Conservation (phyloP, 176 grass and related monocot species). For the Eremochloa ophiuroides region DNA sequence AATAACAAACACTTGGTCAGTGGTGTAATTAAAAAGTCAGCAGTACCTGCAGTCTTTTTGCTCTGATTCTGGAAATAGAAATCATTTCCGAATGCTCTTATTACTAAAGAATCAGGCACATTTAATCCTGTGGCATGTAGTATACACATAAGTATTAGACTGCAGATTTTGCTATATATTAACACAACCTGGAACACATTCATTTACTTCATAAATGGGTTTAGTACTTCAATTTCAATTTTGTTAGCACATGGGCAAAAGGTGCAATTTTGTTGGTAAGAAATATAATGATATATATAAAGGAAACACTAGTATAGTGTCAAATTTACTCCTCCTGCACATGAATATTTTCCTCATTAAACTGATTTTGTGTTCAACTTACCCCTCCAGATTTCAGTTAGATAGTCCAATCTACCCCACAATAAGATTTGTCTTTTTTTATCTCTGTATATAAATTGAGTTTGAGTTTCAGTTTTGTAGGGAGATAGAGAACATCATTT, state of each 20-base stretch:
- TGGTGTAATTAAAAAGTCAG: neutral
- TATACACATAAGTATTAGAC: neutral
- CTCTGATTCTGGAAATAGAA: neutral
- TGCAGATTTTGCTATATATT: neutral
- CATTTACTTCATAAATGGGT: neutral
- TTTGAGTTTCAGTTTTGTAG: neutral
- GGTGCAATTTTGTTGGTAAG: neutral
- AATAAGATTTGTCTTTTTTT: neutral
- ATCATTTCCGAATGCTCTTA: neutral
- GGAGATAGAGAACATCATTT: neutral
- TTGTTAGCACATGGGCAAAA: conserved; percentile 11
- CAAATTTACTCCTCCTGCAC: neutral
- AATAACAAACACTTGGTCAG: conserved; percentile 12
- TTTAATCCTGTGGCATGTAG: neutral
- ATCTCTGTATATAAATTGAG: neutral
- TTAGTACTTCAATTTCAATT: neutral
- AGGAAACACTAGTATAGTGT: conserved; percentile 3
- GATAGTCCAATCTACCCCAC: neutral
- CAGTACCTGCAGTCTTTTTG: neutral
- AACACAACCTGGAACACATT: conserved; percentile 4
- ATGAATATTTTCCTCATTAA: neutral
- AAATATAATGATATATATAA: neutral
- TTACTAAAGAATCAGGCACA: neutral
- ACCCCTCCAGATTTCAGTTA: neutral
- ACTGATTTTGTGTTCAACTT: neutral